Base-by-base conservation (phyloP, 2,329 filamentous ascomycete species). In the Fusarium hainanense region DNA sequence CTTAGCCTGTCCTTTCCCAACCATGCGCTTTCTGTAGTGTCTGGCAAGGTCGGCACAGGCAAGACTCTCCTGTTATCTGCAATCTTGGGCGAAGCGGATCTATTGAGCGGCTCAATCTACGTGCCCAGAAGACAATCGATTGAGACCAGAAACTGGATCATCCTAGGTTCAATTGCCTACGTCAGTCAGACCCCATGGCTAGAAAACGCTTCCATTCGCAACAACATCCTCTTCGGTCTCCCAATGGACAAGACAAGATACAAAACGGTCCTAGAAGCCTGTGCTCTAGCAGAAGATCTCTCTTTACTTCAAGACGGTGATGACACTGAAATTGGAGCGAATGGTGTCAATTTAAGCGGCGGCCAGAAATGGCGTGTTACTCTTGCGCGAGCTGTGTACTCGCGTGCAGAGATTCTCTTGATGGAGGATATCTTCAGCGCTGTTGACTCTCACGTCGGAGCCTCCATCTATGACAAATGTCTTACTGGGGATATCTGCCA, bases 361-460 rank as follows among this genome's bases (percentile, higher is more conserved):
- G 93, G 93, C 0, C 93, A 97, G 78, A 89, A 92, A 75, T 94
- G 92, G 90, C 87, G 93, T 50, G 85, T 95, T 27, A 92, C 91
- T 0, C 89, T 96, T 66, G 93, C 93, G 1, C 84, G 93, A 40
- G 92, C 92, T 1, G 82, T 95, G 8, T 95, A 95, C 77, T 94
- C 92, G 2, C 85, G 91, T 10, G 92, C 91, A 2, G 89, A 90
- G 0, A 89, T 93, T 63, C 81, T 96, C 5, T 81, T 96, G 18
- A 83, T 95, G 71, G 93, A 96, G 76, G 93, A 96, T 74, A 92
- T 94, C 25, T 94, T 96, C 77, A 93, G 90, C 73, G 89, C 92
- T 8, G 88, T 95, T 12, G 93, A 96, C 77, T 90, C 91, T 3
- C 91, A 94, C 72, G 92, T 93, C 18, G 92, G 92, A 12, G 87